phyloP scores from a whole-genome alignment of 78 protist genomes.

The Tieghemostelium lacteum region DNA sequence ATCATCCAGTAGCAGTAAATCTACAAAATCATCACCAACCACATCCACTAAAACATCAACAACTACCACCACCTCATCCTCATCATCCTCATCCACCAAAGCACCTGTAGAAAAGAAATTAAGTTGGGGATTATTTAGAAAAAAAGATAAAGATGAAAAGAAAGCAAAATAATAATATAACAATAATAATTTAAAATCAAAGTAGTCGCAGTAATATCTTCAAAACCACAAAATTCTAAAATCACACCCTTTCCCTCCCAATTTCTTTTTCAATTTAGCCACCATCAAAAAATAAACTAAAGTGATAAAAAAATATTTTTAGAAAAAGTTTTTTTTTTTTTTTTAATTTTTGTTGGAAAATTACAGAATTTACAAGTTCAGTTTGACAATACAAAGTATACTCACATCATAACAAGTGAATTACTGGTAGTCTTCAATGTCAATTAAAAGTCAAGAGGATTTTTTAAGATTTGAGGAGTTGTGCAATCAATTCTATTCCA shows the following conservation, averaged over 20 bases:
- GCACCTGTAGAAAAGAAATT: slow-evolving; percentile 65
- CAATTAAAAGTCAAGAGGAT: slow-evolving; percentile 65
- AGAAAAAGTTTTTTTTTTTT: too few relatives aligned
- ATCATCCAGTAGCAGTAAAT: background rate
- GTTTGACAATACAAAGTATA: too few relatives aligned
- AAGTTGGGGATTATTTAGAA: slow-evolving; percentile 71
- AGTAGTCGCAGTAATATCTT: background rate
- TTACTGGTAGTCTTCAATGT: too few relatives aligned
- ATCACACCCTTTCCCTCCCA: too few relatives aligned
- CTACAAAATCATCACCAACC: slow-evolving; percentile 8
- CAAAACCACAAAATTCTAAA: background rate
- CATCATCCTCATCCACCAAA: background rate
- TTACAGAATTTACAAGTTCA: too few relatives aligned
- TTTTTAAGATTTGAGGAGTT: slow-evolving; percentile 48
- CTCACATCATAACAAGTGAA: too few relatives aligned
- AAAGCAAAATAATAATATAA: slow-evolving; percentile 23
- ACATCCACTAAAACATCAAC: background rate
- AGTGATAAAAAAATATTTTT: too few relatives aligned
- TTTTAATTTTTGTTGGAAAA: too few relatives aligned
- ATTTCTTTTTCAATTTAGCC: too few relatives aligned
- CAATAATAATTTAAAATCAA: too few relatives aligned
- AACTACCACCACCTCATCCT: background rate
- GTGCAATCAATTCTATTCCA: slow-evolving; percentile 41
- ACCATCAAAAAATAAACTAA: too few relatives aligned
- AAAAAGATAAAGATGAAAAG: slow-evolving; percentile 73